These are phyloP conservation scores for Lentinula novae-zelandiae DNA, from an alignment of 1,284 basidiomycete genomes.

Conservation along the genomic window DNA sequence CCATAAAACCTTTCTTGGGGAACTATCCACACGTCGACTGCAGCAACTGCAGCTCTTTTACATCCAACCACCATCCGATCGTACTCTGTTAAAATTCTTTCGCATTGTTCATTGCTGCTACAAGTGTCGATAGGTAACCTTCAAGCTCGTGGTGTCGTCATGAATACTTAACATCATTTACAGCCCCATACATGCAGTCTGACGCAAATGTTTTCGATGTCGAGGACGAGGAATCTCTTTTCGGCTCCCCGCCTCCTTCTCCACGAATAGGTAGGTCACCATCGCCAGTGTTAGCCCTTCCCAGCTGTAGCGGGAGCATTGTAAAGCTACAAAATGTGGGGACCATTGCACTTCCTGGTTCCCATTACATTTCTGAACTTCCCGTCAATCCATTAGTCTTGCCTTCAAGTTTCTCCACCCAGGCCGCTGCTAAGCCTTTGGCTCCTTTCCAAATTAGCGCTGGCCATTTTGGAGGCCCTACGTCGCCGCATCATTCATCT, in stretches of 20 bases:
- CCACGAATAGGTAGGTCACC: constrained; percentile 74
- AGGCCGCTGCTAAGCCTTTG: constrained; percentile 36
- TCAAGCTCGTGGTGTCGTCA: too few relatives aligned
- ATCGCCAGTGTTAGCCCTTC: constrained; percentile 60
- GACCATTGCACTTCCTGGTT: constrained; percentile 94
- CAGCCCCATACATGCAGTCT: not conserved
- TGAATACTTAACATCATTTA: not conserved
- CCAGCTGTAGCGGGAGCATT: constrained; percentile 33
- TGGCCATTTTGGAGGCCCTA: not conserved
- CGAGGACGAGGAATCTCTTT: constrained; percentile 68
- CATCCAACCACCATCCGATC: too few relatives aligned
- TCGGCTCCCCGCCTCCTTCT: constrained; percentile 74
- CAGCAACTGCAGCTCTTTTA: too few relatives aligned
- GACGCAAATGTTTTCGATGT: not conserved
- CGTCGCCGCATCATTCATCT: constrained; percentile 13
- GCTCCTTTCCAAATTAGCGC: constrained; percentile 17
- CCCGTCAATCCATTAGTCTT: constrained; percentile 70
- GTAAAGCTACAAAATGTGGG: constrained; percentile 74
- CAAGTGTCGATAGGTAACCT: too few relatives aligned
- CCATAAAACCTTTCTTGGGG: too few relatives aligned
- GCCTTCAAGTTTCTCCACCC: constrained; percentile 41
- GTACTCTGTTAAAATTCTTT: too few relatives aligned
- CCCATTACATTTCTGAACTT: constrained; percentile 82
- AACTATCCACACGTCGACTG: too few relatives aligned
- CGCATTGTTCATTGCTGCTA: too few relatives aligned